phyloP scores from a whole-genome alignment of 2,329 filamentous ascomycete species.

The Coleophoma eucalyptorum region DNA sequence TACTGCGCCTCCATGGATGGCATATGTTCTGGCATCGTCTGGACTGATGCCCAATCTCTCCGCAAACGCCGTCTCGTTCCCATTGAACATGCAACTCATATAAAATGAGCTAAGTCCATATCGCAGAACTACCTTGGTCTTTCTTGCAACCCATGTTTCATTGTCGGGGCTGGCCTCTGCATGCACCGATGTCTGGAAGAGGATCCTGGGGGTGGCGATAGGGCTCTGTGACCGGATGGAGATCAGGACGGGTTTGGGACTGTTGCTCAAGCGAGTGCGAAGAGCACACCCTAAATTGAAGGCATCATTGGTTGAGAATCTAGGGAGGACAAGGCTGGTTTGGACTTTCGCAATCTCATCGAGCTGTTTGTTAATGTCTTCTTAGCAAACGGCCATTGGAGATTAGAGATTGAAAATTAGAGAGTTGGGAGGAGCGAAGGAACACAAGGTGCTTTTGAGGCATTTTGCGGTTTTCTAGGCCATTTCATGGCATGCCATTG shows the following conservation, averaged over 20 bases:
- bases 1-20: slow-evolving; percentile 71
- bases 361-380: no score
- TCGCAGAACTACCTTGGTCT: neutral
- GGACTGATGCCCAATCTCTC: neutral
- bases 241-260: neutral
- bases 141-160: neutral
- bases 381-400: no score
- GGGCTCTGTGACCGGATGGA: neutral
- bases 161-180: neutral
- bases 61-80: neutral
- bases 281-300: neutral
- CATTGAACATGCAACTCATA: neutral
- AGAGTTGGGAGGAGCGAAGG: no score
- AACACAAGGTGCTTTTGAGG: no score
- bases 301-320: neutral
- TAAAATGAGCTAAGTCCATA: neutral
- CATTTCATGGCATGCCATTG: no score
- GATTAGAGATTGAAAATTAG: no score
- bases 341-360: neutral
- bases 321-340: neutral
- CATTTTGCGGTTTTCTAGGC: no score
- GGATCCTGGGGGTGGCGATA: neutral
- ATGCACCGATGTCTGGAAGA: neutral
- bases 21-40: neutral
- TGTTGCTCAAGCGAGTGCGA: neutral